Evolutionary conservation across 1,284 basidiomycete genomes (phyloP).

Genomic region (Papiliotrema laurentii): DNA sequence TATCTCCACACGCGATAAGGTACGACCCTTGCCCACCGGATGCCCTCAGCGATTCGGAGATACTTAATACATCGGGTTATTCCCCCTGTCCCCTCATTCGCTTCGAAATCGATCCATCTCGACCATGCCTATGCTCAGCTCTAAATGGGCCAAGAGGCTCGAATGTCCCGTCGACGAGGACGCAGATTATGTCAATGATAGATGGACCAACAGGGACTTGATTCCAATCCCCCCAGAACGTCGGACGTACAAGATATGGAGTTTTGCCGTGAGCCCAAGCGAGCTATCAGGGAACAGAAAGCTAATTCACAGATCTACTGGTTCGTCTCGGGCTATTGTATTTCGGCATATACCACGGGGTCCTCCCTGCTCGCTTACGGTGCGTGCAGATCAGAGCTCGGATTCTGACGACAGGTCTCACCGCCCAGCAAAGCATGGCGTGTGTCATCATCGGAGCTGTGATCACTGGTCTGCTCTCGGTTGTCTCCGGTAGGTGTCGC

Average conservation of each 20-base stretch:
- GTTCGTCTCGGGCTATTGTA: conserved; percentile 28
- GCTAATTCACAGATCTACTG: conserved; percentile 19
- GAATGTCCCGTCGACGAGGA: conserved; percentile 26
- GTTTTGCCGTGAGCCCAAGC: conserved; percentile 14
- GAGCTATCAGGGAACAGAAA: no score
- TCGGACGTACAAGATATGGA: conserved; percentile 27
- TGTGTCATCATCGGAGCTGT: conserved; percentile 25
- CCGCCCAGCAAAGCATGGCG: conserved; percentile 27
- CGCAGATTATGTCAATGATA: conserved; percentile 18
- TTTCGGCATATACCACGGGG: conserved; percentile 26
- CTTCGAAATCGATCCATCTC: background rate
- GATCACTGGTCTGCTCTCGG: conserved; percentile 22
- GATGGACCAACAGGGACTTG: conserved; percentile 33
- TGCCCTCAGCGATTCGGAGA: background rate
- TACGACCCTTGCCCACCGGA: background rate
- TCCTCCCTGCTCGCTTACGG: conserved; percentile 28
- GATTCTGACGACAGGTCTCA: conserved; percentile 10
- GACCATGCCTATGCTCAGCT: background rate
- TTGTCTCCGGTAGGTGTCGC: conserved; percentile 7
- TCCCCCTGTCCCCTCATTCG: background rate
- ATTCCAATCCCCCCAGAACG: conserved; percentile 32
- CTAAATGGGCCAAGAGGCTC: conserved; percentile 8
- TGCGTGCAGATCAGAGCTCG: background rate
- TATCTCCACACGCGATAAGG: no score
- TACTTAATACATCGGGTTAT: background rate